phyloP scores from a whole-genome alignment of 306 rosid genomes.

The Ceratonia siliqua region DNA sequence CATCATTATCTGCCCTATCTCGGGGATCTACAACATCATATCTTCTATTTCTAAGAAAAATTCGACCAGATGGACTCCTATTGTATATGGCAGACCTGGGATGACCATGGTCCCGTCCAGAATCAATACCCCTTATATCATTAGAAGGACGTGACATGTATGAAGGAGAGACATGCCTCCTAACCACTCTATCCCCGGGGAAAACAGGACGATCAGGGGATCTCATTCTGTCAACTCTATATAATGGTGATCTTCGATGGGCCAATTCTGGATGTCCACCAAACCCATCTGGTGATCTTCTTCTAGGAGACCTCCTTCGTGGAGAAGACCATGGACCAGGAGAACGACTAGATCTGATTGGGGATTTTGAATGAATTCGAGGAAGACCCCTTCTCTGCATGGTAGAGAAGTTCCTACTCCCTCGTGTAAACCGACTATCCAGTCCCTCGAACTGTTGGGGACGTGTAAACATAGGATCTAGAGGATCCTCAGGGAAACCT shows the following conservation, averaged over 20 bases:
- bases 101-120: constrained; percentile 66
- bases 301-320: constrained; percentile 75
- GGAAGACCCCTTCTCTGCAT: constrained; percentile 64
- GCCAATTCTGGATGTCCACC: constrained; percentile 63
- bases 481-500: constrained; percentile 51
- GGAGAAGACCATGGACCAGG: constrained; percentile 82
- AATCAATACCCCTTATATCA: constrained; percentile 73
- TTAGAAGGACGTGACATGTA: constrained; percentile 53
- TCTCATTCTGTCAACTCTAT: constrained; percentile 74
- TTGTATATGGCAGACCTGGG: constrained; percentile 59
- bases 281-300: constrained; percentile 79
- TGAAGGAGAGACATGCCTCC: constrained; percentile 66
- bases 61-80: constrained; percentile 62
- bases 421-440: constrained; percentile 63
- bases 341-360: constrained; percentile 76
- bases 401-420: constrained; percentile 62
- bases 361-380: constrained; percentile 69
- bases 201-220: constrained; percentile 77
- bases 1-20: constrained; percentile 60
- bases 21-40: constrained; percentile 65
- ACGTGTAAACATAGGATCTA: constrained; percentile 56
- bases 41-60: constrained; percentile 65
- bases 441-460: constrained; percentile 63
- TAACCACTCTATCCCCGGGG: constrained; percentile 55
- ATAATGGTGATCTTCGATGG: constrained; percentile 68